Evolutionary conservation across 179 eudicot genomes (phyloP).

Genomic region (Drosera spatulata): DNA sequence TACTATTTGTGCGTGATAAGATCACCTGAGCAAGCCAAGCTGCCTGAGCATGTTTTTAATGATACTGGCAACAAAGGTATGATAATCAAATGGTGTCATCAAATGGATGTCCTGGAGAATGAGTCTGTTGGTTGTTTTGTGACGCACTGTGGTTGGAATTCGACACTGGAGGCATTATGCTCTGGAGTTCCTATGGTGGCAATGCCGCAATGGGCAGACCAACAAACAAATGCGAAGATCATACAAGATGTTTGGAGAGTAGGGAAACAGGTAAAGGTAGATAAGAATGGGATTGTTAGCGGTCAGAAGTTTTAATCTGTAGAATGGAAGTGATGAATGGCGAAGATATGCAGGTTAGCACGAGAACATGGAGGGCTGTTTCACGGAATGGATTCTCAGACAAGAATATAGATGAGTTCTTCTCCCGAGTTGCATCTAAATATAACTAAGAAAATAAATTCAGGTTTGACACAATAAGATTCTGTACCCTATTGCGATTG

Average conservation of each 20-base stretch:
- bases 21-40: conserved; percentile 13
- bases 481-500: no score
- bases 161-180: conserved; percentile 39
- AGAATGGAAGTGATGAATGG: conserved; percentile 25
- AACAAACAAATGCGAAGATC: conserved; percentile 52
- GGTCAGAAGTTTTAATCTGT: conserved; percentile 11
- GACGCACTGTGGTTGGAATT: conserved; percentile 57
- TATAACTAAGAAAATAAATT: no score
- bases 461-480: no score
- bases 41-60: background rate
- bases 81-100: conserved; percentile 18
- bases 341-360: conserved; percentile 20
- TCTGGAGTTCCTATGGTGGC: conserved; percentile 71
- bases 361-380: conserved; percentile 27
- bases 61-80: conserved; percentile 6
- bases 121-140: conserved; percentile 25
- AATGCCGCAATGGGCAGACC: conserved; percentile 70
- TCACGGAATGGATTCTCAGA: conserved; percentile 41
- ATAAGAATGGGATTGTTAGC: no score
- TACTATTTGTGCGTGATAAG: conserved; percentile 15
- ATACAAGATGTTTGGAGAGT: conserved; percentile 50
- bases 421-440: no score
- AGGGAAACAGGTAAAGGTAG: conserved; percentile 29
- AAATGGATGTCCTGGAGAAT: conserved; percentile 19
- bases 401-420: no score